phyloP scores from a whole-genome alignment of 108 stramenopile genomes.

The Hondaea fermentalgiana region DNA sequence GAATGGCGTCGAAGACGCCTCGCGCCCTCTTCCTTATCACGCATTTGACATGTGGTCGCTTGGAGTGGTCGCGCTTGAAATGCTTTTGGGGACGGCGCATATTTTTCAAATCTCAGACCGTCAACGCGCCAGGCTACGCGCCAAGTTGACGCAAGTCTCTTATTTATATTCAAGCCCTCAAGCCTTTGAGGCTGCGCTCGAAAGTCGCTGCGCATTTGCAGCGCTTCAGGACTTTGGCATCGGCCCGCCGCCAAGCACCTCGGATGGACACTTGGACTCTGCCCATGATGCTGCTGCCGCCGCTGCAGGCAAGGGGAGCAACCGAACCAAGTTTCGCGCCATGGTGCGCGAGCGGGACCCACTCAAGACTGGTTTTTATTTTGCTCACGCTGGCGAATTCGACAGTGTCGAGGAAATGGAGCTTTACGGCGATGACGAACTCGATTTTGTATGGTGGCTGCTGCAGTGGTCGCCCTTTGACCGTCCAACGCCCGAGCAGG shows the following conservation, averaged over 20 bases:
- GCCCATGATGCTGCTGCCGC: no score
- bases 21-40: not conserved
- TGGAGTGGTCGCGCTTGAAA: not conserved
- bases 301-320: not conserved
- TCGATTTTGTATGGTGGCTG: not conserved
- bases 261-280: no score
- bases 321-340: not conserved
- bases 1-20: not conserved
- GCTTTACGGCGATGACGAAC: not conserved
- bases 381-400: not conserved
- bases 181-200: not conserved
- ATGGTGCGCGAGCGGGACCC: not conserved
- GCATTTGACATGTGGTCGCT: slow-evolving; percentile 11
- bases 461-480: not conserved
- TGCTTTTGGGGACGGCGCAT: not conserved
- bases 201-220: not conserved
- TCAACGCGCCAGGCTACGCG: not conserved
- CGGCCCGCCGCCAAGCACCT: not conserved
- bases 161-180: not conserved
- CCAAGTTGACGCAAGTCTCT: not conserved
- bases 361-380: not conserved
- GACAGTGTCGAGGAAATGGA: not conserved
- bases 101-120: not conserved
- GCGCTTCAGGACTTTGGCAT: not conserved
- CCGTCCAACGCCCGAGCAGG: not conserved